Percentiles rank a stretch among this genome's conserved stretches.
Evolutionary conservation across 129 eudicot genomes (phyloP).

Genomic region (Kitagawia praeruptora): DNA sequence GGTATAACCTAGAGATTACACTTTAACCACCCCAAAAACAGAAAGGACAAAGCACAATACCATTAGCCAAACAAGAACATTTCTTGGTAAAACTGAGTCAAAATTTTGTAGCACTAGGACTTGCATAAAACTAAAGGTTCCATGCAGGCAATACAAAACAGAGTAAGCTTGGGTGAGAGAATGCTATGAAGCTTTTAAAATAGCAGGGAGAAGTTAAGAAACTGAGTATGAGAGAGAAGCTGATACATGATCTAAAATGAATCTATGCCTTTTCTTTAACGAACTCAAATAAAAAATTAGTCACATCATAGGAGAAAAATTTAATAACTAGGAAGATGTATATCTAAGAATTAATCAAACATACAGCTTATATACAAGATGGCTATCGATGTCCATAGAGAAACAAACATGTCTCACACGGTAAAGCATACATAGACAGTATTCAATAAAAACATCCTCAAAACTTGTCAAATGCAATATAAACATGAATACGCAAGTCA

Average conservation of each 20-base stretch:
- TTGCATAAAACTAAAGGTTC: no score
- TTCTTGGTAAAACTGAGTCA: no score
- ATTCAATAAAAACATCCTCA: not conserved
- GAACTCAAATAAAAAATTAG: not conserved
- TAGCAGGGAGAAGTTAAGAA: not conserved
- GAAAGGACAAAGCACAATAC: no score
- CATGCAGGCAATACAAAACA: no score
- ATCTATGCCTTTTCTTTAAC: not conserved
- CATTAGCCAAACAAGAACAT: no score
- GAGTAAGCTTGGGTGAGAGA: not conserved
- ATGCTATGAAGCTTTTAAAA: not conserved
- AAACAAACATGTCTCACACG: not conserved
- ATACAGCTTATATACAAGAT: not conserved
- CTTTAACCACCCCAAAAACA: no score
- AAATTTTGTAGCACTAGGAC: no score
- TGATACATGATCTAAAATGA: not conserved
- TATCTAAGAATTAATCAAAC: not conserved
- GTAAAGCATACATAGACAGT: not conserved
- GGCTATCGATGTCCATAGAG: not conserved
- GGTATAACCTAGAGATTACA: no score
- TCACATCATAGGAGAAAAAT: not conserved
- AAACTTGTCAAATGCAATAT: not conserved
- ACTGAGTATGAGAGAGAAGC: not conserved
- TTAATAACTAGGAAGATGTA: not conserved
- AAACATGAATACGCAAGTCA: not conserved